Base-by-base conservation (phyloP, 352 stramenopile genomes). In the Phytophthora cajani region DNA sequence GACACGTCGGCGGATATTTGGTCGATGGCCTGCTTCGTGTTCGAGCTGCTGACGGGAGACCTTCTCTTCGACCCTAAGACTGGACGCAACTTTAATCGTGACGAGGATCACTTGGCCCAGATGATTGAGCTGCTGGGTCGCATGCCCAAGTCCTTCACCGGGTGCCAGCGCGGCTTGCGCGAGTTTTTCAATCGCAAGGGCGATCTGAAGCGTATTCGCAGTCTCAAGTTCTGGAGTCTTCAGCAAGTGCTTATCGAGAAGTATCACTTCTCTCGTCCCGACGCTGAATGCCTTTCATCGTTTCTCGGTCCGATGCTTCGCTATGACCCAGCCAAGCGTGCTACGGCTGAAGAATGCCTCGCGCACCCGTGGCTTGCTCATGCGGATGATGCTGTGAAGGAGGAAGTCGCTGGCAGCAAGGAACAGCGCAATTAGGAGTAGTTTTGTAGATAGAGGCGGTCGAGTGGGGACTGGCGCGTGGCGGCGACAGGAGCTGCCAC, bases 41-140 rank as follows among this genome's bases (percentile, higher is more conserved):
- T 99, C 79, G 98, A 99, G 79, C 77, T 99, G 17, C 78, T 99
- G 30, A 99, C 98, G 1, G 98, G 98, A n/a, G 98, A 99, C 69
- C 82, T 99, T 16, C 81, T 99, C 19, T 99, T 99, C 72, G 97
- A 99, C 77, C 98, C 98, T 0, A 98, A 98, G 77, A 92, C 78
- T 52, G 87, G 86, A 1, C 88, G 81, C 40, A 87, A 93, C 21
- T 97, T 91, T 61, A 93, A 86, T 70, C 71, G 97, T 78, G 75
- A 98, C 87, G 70, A 97, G 89, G 98, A 99, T 74, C 98, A 99
- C 68, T 73, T 99, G 21, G 98, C 98, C 2, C 98, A 99, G 82
- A 99, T 99, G 80, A 98, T 99, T 70, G 98, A 99, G 77, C 74
- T 99, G 25, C 79, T 99, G 1, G 98, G 98, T 1, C 89, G 91